Percentiles rank a stretch among this genome's conserved stretches.
Conservation (phyloP, 371 early-diverging fungal species). For the Lichtheimia corymbifera region DNA sequence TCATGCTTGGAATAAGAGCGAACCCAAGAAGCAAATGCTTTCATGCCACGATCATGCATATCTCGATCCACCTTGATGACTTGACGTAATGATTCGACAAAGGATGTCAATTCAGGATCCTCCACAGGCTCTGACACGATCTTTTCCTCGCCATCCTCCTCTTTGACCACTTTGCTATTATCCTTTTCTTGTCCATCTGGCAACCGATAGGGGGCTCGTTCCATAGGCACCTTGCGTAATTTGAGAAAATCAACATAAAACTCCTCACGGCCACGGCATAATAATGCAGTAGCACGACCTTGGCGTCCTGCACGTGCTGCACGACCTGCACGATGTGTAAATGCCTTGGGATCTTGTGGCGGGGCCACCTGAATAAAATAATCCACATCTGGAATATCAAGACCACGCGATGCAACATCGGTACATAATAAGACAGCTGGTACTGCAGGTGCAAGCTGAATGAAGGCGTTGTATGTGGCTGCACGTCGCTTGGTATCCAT, state of each 20-base stretch:
- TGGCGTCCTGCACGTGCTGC: slow-evolving; percentile 91
- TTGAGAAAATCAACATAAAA: slow-evolving; percentile 85
- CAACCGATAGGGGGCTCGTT: slow-evolving; percentile 46
- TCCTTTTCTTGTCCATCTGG: slow-evolving; percentile 20
- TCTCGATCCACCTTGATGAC: slow-evolving; percentile 73
- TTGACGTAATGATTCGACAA: slow-evolving; percentile 53
- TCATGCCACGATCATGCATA: slow-evolving; percentile 70
- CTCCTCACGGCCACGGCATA: slow-evolving; percentile 83
- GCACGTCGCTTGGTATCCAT: slow-evolving; percentile 87
- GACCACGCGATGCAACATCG: slow-evolving; percentile 97
- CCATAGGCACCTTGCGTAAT: slow-evolving; percentile 86
- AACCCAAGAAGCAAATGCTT: slow-evolving; percentile 90
- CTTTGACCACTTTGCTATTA: slow-evolving; percentile 12
- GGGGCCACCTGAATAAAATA: slow-evolving; percentile 95
- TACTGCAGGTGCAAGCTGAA: slow-evolving; percentile 58
- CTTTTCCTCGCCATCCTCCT: slow-evolving; percentile 37
- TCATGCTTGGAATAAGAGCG: slow-evolving; percentile 93
- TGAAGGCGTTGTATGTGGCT: slow-evolving; percentile 65
- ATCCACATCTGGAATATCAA: slow-evolving; percentile 98
- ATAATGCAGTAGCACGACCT: slow-evolving; percentile 87
- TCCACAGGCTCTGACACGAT: slow-evolving; percentile 36
- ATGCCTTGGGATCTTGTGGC: slow-evolving; percentile 95
- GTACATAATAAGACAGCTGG: slow-evolving; percentile 89
- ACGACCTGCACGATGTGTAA: slow-evolving; percentile 98
- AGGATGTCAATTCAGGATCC: slow-evolving; percentile 45